These are phyloP conservation scores for Pythium oligandrum DNA, from an alignment of 352 stramenopile species.

Conservation along the genomic window DNA sequence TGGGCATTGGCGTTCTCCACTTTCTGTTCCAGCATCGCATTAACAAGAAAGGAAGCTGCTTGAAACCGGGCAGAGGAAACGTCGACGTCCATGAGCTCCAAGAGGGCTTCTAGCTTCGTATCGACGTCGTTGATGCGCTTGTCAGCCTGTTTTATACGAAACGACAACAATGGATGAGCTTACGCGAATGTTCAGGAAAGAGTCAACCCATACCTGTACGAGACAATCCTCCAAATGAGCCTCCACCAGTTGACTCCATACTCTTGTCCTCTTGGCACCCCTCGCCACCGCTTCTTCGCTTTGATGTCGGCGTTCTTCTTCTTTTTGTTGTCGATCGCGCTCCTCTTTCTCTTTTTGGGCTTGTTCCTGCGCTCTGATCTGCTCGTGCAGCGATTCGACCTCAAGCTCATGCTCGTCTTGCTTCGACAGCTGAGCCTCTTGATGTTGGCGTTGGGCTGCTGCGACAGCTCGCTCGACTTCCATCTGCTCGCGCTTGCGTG, in stretches of 20 bases:
- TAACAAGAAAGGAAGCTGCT: conserved; percentile 54
- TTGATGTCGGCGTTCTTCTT: conserved; percentile 1
- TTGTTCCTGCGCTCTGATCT: conserved; percentile 6
- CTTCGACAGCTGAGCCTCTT: neutral
- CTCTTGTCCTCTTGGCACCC: neutral
- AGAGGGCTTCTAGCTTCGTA: conserved; percentile 38
- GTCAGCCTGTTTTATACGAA: conserved; percentile 33
- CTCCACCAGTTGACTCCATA: conserved; percentile 4
- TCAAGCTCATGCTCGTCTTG: conserved; percentile 2
- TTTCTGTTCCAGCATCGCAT: conserved; percentile 60
- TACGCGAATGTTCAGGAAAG: too few relatives aligned
- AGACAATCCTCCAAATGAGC: conserved; percentile 5
- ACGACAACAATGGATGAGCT: too few relatives aligned
- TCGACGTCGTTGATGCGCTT: conserved; percentile 32
- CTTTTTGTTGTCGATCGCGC: neutral
- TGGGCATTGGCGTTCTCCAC: conserved; percentile 36
- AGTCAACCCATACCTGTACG: conserved; percentile 3
- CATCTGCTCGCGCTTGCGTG: neutral
- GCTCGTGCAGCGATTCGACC: conserved; percentile 3
- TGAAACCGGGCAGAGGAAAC: conserved; percentile 38
- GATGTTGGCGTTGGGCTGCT: neutral
- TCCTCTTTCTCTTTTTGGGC: neutral
- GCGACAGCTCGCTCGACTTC: conserved; percentile 1
- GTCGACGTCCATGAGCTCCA: conserved; percentile 38
- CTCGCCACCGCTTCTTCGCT: neutral